Base-by-base conservation (phyloP, 2,329 filamentous ascomycete species). In the Arthrobotrys musiformis region DNA sequence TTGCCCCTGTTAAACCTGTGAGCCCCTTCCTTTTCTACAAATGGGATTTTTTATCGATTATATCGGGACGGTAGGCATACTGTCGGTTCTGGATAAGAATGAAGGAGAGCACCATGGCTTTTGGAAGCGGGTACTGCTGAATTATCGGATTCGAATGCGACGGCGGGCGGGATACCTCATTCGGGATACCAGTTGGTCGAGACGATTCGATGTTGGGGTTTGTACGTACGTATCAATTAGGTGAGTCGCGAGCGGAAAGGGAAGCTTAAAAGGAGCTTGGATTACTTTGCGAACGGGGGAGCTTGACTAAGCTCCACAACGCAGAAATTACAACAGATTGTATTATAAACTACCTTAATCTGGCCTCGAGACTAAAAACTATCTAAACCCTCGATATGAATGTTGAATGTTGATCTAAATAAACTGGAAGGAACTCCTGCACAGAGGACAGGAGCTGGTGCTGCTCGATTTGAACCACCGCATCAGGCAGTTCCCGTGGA, bases 391-490 rank as follows among this genome's bases (percentile, higher is more conserved):
- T n/a, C n/a, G n/a, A n/a, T n/a, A n/a, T n/a, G n/a, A n/a, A n/a
- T n/a, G n/a, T n/a, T n/a, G n/a, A n/a, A n/a, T n/a, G n/a, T n/a
- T n/a, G n/a, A 5, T 19, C 64, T 56, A 77, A 33, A 63, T 63
- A 66, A 78, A 78, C 42, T 78, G 74, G 83, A 97, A 97, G 22
- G 92, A 90, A 83, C 96, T 97, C 81, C 95, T 88, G 84, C 95
- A 99, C 79, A 99, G 86, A 56, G 95, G 95, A 84, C 95, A 99
- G 58, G 91, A 94, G 81, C 92, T 95, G 82, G 93, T 91, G 83
- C 93, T 96, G 83, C 93, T 97, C 81, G 88, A 94, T 86, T 93
- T 92, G 86, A 99, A 98, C 95, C 95, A 99, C 84, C 94, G 94
- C 86, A 93, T 97, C 84, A 99, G 84, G 85, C 95, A 99, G 1